Base-by-base conservation (phyloP, 2,329 filamentous ascomycete species). In the Colletotrichum sansevieriae region DNA sequence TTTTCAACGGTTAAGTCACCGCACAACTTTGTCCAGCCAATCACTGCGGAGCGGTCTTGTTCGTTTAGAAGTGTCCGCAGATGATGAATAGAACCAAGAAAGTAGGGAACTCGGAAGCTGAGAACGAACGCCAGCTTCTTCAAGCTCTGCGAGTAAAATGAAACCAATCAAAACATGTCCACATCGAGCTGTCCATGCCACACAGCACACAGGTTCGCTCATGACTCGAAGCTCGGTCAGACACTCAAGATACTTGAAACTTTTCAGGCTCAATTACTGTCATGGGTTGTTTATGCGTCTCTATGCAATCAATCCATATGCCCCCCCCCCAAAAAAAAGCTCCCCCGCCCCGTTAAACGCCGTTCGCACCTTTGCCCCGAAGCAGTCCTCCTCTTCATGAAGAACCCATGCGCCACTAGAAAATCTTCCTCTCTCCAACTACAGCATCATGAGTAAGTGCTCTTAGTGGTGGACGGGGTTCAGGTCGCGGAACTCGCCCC, bases 401-500 rank as follows among this genome's bases (percentile, higher is more conserved):
- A 29, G 29, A 29, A 29, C 29, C 29, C 29, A 44, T 18, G 20
- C 29, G 25, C 22, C 22, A 13, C 11, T 12, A 41, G 44, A 39
- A 11, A 9, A 39, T 13, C 41, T n/a, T 49, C 33, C 0, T 35
- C 33, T 29, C 20, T 39, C 46, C 29, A 39, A 4, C 8, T n/a
- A 39, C 41, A 37, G 35, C 58, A 33, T 25, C 22, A 15, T 43
- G 44, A 39, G 11, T 25, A 39, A 22, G 43, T 49, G 41, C 39
- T 29, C 29, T 68, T 43, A 68, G 41, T 71, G 60, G 56, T 65
- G 70, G 15, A 68, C 29, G 8, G 63, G 63, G 59, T 74, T 75
- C 18, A 75, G 58, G 35, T 75, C 74, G 25, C 72, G 65, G 63
- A 74, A 75, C 60, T 76, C 75, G 22, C 74, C 72, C 39, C 70